phyloP scores from a whole-genome alignment of 2,329 filamentous ascomycete species.

The Fusarium xyrophilum region DNA sequence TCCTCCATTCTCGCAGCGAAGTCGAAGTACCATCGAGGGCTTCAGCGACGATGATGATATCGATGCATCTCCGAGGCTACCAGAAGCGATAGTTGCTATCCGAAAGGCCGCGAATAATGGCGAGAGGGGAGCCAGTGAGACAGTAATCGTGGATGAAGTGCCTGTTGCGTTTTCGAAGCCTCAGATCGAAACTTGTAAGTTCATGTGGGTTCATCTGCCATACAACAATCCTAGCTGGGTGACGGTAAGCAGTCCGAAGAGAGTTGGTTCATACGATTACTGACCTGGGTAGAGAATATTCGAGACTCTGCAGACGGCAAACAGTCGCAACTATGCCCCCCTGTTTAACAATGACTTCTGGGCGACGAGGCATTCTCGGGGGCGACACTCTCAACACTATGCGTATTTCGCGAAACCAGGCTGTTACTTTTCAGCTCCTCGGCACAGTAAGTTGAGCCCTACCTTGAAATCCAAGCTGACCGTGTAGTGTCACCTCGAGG shows the following conservation, averaged over 20 bases:
- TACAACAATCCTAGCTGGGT: slow-evolving; percentile 67
- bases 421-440: slow-evolving; percentile 54
- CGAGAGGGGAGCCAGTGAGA: slow-evolving; percentile 36
- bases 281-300: slow-evolving; percentile 50
- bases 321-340: slow-evolving; percentile 48
- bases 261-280: rapidly evolving
- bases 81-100: slow-evolving; percentile 45
- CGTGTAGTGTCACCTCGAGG: slow-evolving; percentile 47
- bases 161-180: slow-evolving; percentile 45
- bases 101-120: slow-evolving; percentile 37
- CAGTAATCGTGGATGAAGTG: slow-evolving; percentile 42
- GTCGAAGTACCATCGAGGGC: slow-evolving; percentile 41
- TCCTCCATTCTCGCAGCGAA: slow-evolving; percentile 48
- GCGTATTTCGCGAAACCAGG: slow-evolving; percentile 58
- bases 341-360: slow-evolving; percentile 57
- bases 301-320: slow-evolving; percentile 50
- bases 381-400: slow-evolving; percentile 58
- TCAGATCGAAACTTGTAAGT: slow-evolving; percentile 52
- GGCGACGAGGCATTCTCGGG: slow-evolving; percentile 56
- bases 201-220: slow-evolving; percentile 65
- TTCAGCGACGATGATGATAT: slow-evolving; percentile 40
- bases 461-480: background rate
- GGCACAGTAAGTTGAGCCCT: slow-evolving; percentile 41
- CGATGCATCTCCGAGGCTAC: slow-evolving; percentile 44
- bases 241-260: slow-evolving; percentile 49